Conservation (phyloP, 2,329 filamentous ascomycete species). For the Fusarium scirpi region DNA sequence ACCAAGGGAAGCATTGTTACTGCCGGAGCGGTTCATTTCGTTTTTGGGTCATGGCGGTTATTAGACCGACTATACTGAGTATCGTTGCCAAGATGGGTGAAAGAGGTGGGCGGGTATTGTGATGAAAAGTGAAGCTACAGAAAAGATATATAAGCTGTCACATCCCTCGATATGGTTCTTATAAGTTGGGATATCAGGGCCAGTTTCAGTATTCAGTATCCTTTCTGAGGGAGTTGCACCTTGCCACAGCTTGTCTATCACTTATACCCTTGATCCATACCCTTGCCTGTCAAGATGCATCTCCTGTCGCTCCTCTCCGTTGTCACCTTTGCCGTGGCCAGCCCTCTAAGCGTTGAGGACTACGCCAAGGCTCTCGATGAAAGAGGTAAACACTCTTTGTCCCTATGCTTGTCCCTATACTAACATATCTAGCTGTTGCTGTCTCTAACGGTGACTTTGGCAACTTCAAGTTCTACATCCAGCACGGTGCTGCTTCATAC, state of each 20-base stretch:
- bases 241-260: constrained; percentile 1
- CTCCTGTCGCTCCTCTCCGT: constrained; percentile 44
- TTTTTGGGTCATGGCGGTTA: constrained; percentile 20
- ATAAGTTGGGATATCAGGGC: constrained; percentile 24
- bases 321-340: constrained; percentile 44
- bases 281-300: constrained; percentile 38
- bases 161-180: constrained; percentile 13
- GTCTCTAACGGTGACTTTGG: constrained; percentile 46
- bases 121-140: constrained; percentile 7
- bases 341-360: constrained; percentile 44
- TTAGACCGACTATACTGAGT: constrained; percentile 3
- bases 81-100: constrained; percentile 18
- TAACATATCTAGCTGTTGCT: constrained; percentile 15
- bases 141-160: constrained; percentile 23
- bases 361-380: constrained; percentile 48
- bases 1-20: not conserved
- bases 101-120: constrained; percentile 25
- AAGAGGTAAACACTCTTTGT: constrained; percentile 51
- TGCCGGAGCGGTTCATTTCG: constrained; percentile 16
- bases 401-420: no score
- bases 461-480: constrained; percentile 61
- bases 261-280: not conserved
- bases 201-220: constrained; percentile 4
- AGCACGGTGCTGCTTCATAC: constrained; percentile 65
- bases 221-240: constrained; percentile 12